phyloP scores from a whole-genome alignment of 75 land plant genomes.

The Pseudotsuga menziesii region DNA sequence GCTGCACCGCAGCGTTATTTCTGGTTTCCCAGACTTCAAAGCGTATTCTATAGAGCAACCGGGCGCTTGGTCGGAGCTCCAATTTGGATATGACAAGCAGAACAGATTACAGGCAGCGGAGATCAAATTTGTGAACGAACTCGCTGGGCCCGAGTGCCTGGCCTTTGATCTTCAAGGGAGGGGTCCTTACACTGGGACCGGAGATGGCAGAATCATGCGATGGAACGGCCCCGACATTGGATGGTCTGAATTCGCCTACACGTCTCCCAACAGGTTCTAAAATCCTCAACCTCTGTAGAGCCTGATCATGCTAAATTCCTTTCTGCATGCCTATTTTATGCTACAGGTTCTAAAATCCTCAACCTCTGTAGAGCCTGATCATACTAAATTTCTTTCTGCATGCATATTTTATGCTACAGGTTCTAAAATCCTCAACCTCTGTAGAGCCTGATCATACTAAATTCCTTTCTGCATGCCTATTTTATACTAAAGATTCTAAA shows the following conservation, averaged over 20 bases:
- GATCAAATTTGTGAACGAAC: constrained; percentile 8
- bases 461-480: no score
- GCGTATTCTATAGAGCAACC: constrained; percentile 9
- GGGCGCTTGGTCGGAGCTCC: background rate
- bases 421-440: no score
- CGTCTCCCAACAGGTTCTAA: constrained; percentile 37
- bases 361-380: no score
- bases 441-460: no score
- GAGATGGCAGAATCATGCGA: constrained; percentile 63
- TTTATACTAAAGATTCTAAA: no score
- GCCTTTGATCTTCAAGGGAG: constrained; percentile 51
- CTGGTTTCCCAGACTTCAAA: constrained; percentile 19
- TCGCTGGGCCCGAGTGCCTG: constrained; percentile 66
- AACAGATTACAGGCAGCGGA: constrained; percentile 29
- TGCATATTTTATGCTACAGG: no score
- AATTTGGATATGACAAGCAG: constrained; percentile 9
- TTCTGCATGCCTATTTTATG: no score
- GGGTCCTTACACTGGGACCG: constrained; percentile 73
- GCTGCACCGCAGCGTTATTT: constrained; percentile 12
- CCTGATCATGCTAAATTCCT: no score
- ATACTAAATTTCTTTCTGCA: no score
- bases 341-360: no score
- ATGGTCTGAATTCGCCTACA: constrained; percentile 58
- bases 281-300: no score
- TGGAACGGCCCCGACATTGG: constrained; percentile 34